Evolutionary conservation across 2,329 filamentous ascomycete genomes (phyloP), one percentile per base, ranked within the genome.

Genomic region (Ascocoryne sarcoides): DNA sequence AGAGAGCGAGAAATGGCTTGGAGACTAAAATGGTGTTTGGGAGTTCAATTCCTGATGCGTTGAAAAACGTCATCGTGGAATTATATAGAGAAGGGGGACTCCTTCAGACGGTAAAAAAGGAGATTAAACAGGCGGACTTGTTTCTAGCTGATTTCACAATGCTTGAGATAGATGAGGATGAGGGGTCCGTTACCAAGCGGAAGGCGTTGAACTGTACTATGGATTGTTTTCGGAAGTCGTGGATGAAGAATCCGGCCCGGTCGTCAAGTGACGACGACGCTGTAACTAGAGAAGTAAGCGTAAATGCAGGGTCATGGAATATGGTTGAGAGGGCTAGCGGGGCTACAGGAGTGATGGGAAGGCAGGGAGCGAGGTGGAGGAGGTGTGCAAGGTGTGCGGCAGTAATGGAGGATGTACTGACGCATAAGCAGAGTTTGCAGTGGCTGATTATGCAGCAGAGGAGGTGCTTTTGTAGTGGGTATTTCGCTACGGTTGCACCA

Each of bases 361-460:
- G 40, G 33, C 44, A 47, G 20, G 43, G 35, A 10, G 36, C 42
- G 10, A 46, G 49, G 32, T 60, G 58, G 58, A 54, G 57, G 37
- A 51, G 58, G 30, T 61, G 58, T 42, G 55, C 56, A 1, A 51
- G 58, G 37, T 61, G 58, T 42, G 51, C 58, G 10, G 52, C 57
- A 14, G 56, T 59, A 1, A 59, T 59, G 52, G 58, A 60, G 46
- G 58, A 61, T 50, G 49, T 57, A 16, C 36, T 54, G 26, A 52
- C 45, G 21, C 47, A 53, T 36, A 56, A 51, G 32, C 48, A 47
- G 15, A 43, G 51, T n/a, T 40, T 60, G 35, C 55, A 60, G 37
- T 61, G 56, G 56, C 30, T 61, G 41, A 47, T 54, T 34, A 57
- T 59, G 56, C 58, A 61, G 47, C 55, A 59, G 39, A 45, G 56